Conservation (phyloP, 2,329 filamentous ascomycete species). For the Orbilia oligospora region DNA sequence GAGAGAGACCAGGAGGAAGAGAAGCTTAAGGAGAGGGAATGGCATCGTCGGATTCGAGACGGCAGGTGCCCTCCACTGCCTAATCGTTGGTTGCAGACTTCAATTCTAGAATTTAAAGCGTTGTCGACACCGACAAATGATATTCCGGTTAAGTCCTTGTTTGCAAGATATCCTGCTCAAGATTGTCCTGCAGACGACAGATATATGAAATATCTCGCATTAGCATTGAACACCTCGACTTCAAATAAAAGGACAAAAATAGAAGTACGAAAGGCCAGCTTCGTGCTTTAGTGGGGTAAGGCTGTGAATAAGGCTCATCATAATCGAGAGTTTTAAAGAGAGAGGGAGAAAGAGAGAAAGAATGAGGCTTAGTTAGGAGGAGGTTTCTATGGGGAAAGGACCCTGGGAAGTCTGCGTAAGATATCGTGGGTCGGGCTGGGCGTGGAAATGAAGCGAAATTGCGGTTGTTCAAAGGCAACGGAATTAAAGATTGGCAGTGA, state of each 20-base stretch:
- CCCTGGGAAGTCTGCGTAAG: conserved; percentile 34
- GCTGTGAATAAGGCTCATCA: conserved; percentile 46
- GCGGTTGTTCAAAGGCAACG: conserved; percentile 41
- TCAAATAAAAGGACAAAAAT: conserved; percentile 17
- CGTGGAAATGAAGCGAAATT: conserved; percentile 51
- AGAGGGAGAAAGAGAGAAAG: conserved; percentile 38
- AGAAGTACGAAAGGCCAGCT: conserved; percentile 39
- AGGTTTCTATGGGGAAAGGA: conserved; percentile 23
- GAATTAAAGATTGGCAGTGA: conserved; percentile 38
- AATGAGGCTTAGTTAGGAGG: conserved; percentile 36
- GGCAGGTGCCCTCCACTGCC: conserved; percentile 48
- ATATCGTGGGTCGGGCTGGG: conserved; percentile 28
- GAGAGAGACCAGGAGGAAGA: conserved; percentile 57
- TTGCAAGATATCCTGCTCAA: conserved; percentile 33
- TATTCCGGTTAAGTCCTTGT: background rate
- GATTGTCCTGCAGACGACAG: conserved; percentile 34
- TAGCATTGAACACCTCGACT: conserved; percentile 39
- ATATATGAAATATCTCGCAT: conserved; percentile 32
- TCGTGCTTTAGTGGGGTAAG: conserved; percentile 31
- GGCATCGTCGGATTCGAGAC: conserved; percentile 47
- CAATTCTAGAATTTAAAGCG: conserved; percentile 25
- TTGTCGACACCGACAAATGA: conserved; percentile 6
- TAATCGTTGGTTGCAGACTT: conserved; percentile 2
- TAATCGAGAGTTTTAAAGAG: conserved; percentile 26
- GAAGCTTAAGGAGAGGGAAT: conserved; percentile 58